Conservation (phyloP, 2,329 filamentous ascomycete genomes). For the Annulohypoxylon truncatum region DNA sequence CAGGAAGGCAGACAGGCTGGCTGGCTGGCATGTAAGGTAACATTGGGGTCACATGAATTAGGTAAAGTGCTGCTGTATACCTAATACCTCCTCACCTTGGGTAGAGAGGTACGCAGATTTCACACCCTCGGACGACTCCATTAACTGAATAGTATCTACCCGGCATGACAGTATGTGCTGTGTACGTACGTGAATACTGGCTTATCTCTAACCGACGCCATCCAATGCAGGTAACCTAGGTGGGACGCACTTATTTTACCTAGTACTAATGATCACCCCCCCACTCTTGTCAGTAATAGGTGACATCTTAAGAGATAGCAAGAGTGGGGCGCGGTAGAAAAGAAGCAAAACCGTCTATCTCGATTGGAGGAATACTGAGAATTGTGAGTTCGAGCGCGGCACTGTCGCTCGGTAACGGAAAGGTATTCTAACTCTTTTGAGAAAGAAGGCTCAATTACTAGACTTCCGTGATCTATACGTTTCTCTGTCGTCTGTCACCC, state of each 20-base stretch:
- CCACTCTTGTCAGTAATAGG: slow-evolving; percentile 21
- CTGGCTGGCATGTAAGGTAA: background rate
- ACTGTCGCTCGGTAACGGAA: background rate
- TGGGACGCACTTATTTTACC: too few relatives aligned
- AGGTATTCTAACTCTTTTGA: slow-evolving; percentile 6
- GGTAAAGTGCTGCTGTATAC: background rate
- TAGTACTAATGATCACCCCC: slow-evolving; percentile 5
- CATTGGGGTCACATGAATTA: background rate
- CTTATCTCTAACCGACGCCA: slow-evolving; percentile 30
- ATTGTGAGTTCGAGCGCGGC: background rate
- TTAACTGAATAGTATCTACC: background rate
- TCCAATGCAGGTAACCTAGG: background rate
- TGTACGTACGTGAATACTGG: slow-evolving; percentile 3
- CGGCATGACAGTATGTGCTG: background rate
- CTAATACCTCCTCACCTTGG: background rate
- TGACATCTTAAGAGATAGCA: slow-evolving; percentile 17
- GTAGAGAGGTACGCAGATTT: background rate
- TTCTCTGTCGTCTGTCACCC: background rate
- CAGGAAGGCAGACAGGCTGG: background rate
- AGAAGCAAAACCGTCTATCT: slow-evolving; percentile 12
- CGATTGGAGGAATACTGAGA: background rate
- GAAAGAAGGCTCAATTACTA: background rate
- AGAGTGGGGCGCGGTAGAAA: slow-evolving; percentile 22
- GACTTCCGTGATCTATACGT: background rate
- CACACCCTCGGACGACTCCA: background rate